Evolutionary conservation across 2,329 filamentous ascomycete genomes (phyloP), one percentile per base, ranked within the genome.

Genomic region (Cordyceps farinosa): DNA sequence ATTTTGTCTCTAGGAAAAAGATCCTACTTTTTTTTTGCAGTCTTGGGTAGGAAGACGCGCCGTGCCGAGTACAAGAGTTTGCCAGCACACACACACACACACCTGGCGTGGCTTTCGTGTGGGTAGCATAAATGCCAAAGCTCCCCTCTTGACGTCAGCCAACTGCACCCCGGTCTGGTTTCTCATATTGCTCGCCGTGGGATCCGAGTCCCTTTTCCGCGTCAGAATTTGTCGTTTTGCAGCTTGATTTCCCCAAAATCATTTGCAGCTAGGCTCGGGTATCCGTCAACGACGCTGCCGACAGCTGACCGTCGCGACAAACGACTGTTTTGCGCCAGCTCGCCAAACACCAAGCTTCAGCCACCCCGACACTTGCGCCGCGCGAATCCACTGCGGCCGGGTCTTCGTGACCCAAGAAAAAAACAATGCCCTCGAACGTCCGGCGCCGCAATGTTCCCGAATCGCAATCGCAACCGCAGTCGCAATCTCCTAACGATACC

Each of bases 141-240:
- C 47, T 34, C 47, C 32, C 29, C 51, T 44, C 13, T 48, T 48
- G 59, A 55, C 59, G 59, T 54, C 59, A 61, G 48, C 50, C 29
- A 22, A 7, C 38, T 36, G 3, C 50, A 47, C 22, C 42, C 40
- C n/a, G 40, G 59, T 47, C 59, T 38, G 13, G 40, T 30, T 22
- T 61, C 40, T 61, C 59, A 61, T 50, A 61, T 61, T 61, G 59
- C 40, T 53, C 50, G 42, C 59, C 38, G n/a, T 61, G 29, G 47
- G 42, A 38, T 45, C 51, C 51, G 10, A 30, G 50, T 55, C 42
- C 32, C 48, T 8, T 40, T 48, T 55, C 22, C 48, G 9, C 57
- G 36, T 9, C 36, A 3, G 17, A 34, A 1, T 30, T 38, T 27
- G 32, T 34, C 42, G 13, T 13, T 48, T n/a, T 36, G 48, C 48